Conservation (phyloP, 1,284 basidiomycete genomes). For the Lentinula novae-zelandiae region DNA sequence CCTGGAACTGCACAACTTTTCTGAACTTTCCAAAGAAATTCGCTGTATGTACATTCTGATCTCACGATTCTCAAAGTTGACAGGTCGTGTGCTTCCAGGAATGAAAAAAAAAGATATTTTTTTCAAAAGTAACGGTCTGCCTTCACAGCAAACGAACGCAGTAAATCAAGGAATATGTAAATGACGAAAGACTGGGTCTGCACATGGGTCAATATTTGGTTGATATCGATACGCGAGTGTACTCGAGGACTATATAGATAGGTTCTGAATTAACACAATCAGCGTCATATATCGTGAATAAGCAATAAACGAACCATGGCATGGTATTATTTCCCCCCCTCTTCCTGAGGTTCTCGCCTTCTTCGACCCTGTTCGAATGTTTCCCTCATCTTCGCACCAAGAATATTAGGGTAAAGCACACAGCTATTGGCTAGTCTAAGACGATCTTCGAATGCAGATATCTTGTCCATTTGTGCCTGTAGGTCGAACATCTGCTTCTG, state of each 20-base stretch:
- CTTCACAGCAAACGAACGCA: neutral
- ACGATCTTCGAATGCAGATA: constrained; percentile 59
- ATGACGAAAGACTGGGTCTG: neutral
- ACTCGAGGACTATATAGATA: neutral
- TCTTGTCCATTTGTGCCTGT: constrained; percentile 67
- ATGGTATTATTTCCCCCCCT: constrained; percentile 30
- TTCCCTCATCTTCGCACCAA: constrained; percentile 60
- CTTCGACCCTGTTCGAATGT: constrained; percentile 30
- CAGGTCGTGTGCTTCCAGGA: neutral
- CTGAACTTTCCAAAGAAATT: neutral
- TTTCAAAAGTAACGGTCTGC: no score
- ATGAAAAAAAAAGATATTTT: no score
- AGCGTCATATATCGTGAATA: neutral
- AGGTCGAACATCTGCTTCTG: constrained; percentile 64
- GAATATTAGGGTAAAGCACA: constrained; percentile 62
- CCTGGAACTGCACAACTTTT: neutral
- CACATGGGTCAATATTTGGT: neutral
- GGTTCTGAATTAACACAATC: neutral
- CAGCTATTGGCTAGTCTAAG: constrained; percentile 45
- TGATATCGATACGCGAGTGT: neutral
- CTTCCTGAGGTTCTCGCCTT: constrained; percentile 25
- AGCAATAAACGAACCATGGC: neutral
- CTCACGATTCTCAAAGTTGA: neutral
- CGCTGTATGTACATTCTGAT: neutral
- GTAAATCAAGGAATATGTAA: no score